Evolutionary conservation across 345 rosid genomes (phyloP).

Genomic region (Cardiospermum halicacabum): DNA sequence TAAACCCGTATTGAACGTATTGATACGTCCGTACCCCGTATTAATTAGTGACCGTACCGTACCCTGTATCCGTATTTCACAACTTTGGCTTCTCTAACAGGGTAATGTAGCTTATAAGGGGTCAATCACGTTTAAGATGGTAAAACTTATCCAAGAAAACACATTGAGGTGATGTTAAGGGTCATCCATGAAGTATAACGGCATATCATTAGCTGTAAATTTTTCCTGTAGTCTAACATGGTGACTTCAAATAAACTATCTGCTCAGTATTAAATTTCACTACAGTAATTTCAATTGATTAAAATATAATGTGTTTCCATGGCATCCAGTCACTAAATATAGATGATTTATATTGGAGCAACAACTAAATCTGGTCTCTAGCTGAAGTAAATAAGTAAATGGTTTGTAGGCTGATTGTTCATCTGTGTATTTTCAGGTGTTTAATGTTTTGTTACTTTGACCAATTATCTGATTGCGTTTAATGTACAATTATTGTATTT

Average conservation of each 20-base stretch:
- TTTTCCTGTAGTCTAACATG: background rate
- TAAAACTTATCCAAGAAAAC: background rate
- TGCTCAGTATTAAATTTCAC: background rate
- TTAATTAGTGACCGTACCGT: too few relatives aligned
- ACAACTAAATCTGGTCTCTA: background rate
- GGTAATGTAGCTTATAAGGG: background rate
- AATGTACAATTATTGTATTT: background rate
- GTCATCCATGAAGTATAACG: background rate
- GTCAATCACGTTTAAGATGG: too few relatives aligned
- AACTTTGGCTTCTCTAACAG: too few relatives aligned
- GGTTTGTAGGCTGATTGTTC: background rate
- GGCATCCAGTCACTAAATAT: background rate
- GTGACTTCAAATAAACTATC: background rate
- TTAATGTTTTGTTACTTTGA: background rate
- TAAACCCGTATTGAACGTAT: too few relatives aligned
- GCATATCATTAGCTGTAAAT: background rate
- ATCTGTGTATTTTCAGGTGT: background rate
- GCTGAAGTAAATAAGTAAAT: background rate
- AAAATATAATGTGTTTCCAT: background rate
- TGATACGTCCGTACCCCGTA: too few relatives aligned
- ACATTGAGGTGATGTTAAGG: background rate
- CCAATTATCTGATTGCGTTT: constrained; percentile 2
- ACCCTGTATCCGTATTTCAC: too few relatives aligned
- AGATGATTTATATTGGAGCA: too few relatives aligned
- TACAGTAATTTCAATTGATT: background rate